Percentiles rank a stretch among this genome's conserved stretches.
These are phyloP conservation scores for Fusarium newnesense DNA, from an alignment of 2,329 filamentous ascomycete genomes.

Conservation along the genomic window DNA sequence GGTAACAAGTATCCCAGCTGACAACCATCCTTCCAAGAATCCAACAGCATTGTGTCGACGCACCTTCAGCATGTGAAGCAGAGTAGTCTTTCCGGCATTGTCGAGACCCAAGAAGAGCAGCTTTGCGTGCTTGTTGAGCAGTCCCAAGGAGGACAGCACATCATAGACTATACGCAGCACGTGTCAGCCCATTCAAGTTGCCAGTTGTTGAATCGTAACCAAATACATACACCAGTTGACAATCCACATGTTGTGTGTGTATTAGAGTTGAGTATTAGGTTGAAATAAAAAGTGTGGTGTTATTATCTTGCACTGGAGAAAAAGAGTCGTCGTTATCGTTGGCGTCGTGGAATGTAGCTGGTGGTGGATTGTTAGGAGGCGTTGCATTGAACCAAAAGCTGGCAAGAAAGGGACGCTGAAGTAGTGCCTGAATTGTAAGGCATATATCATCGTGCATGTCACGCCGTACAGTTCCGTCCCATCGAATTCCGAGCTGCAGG, in stretches of 20 bases:
- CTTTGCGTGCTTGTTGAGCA: constrained; percentile 97
- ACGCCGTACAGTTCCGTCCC: constrained; percentile 18
- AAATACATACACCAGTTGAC: constrained; percentile 87
- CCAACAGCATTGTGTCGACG: constrained; percentile 42
- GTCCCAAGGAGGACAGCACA: constrained; percentile 84
- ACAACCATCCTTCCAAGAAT: not conserved
- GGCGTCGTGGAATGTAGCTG: constrained; percentile 38
- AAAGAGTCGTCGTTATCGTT: constrained; percentile 40
- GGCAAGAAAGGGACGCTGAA: constrained; percentile 42
- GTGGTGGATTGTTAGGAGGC: constrained; percentile 33
- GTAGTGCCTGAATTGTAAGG: constrained; percentile 42
- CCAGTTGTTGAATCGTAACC: constrained; percentile 8
- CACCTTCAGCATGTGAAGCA: constrained; percentile 96
- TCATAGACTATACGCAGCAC: constrained; percentile 74
- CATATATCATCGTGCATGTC: constrained; percentile 37
- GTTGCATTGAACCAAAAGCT: constrained; percentile 43
- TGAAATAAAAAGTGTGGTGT: constrained; percentile 29
- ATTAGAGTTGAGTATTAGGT: constrained; percentile 36
- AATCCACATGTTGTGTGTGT: constrained; percentile 79
- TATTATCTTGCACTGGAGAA: constrained; percentile 22
- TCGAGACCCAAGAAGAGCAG: constrained; percentile 92
- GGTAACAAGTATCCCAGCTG: not conserved
- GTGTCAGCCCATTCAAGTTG: constrained; percentile 47
- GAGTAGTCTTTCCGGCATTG: constrained; percentile 93
- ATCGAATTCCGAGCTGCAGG: constrained; percentile 16